Evolutionary conservation across 805 yeast species (phyloP), one percentile per base, ranked within the genome.

Genomic region (Kluyveromyces aestuarii): DNA sequence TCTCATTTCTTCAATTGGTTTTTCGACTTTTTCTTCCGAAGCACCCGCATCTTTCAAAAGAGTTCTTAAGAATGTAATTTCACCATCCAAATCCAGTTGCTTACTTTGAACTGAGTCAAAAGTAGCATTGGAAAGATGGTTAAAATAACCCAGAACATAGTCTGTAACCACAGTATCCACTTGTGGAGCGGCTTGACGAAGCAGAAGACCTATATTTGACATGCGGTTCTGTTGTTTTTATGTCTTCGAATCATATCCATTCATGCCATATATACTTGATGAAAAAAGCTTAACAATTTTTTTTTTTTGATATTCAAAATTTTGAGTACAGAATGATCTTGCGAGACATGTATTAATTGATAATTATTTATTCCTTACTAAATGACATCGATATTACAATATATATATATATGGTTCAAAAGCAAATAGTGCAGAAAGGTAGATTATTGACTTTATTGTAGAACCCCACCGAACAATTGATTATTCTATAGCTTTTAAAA

Each of bases 81-180:
- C 98, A 16, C 72, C 64, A 2, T 75, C 69, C 41, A 89, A 74
- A 61, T 86, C 80, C 41, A 89, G 64, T 55, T 78, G 82, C 57
- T 81, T 84, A 38, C 93, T 82, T 27, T 81, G 71, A n/a, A 87
- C 93, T 30, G 89, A 81, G 64, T 89, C 96, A 54, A 80, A 82
- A 0, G 93, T 87, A 17, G 86, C 74, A 45, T 72, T 73, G n/a
- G 88, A 80, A 17, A 93, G 70, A 69, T 89, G 90, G 50, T 84
- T 82, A 48, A 88, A 84, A 59, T 90, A 93, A 1, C 99, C 99
- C 37, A 84, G 83, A 3, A 96, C 95, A 63, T 93, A 93, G 52
- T 89, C 93, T 1, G 74, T 76, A 17, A 93, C 96, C 10, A 89
- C 80, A 1, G 90, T 82, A 60, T 93, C 99, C 42, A 93, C 76